Percentiles rank a stretch among this genome's conserved stretches.
phyloP scores from a whole-genome alignment of 116 monocot species.

The Dioscorea cayenensis region DNA sequence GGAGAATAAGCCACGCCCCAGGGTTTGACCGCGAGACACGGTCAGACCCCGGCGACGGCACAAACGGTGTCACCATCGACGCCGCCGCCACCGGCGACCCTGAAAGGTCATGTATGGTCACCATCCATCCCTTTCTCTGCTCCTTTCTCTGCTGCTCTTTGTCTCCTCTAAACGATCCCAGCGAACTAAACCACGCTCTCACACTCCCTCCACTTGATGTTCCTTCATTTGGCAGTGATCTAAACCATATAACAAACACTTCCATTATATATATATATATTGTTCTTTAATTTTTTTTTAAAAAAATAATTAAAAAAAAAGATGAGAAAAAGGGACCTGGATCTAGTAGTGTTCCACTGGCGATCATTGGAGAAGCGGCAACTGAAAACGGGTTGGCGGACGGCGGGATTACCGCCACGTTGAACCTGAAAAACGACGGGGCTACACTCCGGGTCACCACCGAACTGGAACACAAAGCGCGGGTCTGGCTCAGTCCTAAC shows the following conservation, averaged over 20 bases:
- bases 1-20: conserved; percentile 81
- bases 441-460: conserved; percentile 90
- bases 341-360: conserved; percentile 29
- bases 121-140: conserved; percentile 81
- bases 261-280: too few species aligned
- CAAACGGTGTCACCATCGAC: conserved; percentile 86
- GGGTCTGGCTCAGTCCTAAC: conserved; percentile 81
- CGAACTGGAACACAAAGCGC: conserved; percentile 75
- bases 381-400: conserved; percentile 26
- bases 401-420: conserved; percentile 5
- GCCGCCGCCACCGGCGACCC: conserved; percentile 79
- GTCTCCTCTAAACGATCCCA: not conserved
- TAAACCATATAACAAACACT: too few species aligned
- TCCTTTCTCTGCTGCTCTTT: conserved; percentile 4
- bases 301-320: too few species aligned
- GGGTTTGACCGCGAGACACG: conserved; percentile 75
- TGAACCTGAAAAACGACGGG: conserved; percentile 74
- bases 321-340: conserved; percentile 20
- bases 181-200: conserved; percentile 12
- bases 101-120: conserved; percentile 83
- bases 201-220: conserved; percentile 9
- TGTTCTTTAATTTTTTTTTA: too few species aligned
- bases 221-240: conserved; percentile 12
- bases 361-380: conserved; percentile 60
- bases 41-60: conserved; percentile 63